phyloP scores from a whole-genome alignment of 2,329 filamentous ascomycete species.

The Trichoderma atroviride region DNA sequence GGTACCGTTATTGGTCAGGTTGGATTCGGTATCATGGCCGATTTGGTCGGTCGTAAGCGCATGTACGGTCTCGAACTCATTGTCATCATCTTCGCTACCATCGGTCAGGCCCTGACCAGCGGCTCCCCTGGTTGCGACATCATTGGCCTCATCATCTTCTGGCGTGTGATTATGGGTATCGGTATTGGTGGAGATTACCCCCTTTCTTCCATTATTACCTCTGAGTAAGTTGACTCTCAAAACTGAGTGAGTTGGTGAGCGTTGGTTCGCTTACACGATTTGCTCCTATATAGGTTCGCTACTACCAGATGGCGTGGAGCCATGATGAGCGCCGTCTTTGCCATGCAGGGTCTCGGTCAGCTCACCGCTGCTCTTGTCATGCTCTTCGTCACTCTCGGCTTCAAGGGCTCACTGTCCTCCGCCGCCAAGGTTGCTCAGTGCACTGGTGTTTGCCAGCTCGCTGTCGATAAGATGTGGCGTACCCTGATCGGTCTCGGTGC shows the following conservation, averaged over 20 bases:
- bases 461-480: conserved; percentile 86
- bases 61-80: conserved; percentile 77
- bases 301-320: conserved; percentile 83
- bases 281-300: conserved; percentile 52
- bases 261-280: neutral
- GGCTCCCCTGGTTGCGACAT: conserved; percentile 64
- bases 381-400: conserved; percentile 72
- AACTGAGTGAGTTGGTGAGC: neutral
- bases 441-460: conserved; percentile 41
- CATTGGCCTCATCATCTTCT: conserved; percentile 73
- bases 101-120: conserved; percentile 70
- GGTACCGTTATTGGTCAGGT: conserved; percentile 84
- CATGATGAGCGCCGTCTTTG: conserved; percentile 86
- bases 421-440: conserved; percentile 59
- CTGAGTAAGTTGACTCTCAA: conserved; percentile 58
- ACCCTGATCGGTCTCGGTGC: conserved; percentile 79
- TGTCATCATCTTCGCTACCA: conserved; percentile 76
- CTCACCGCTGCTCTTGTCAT: conserved; percentile 75
- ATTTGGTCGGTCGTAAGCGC: conserved; percentile 73
- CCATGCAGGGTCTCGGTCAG: conserved; percentile 85
- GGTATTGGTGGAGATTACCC: conserved; percentile 67
- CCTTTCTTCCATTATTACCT: conserved; percentile 80
- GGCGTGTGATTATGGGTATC: conserved; percentile 71
- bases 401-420: conserved; percentile 63
- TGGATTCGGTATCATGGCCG: conserved; percentile 76